These are phyloP conservation scores for Suillus subalutaceus DNA, from an alignment of 768 basidiomycete species.

Conservation along the genomic window DNA sequence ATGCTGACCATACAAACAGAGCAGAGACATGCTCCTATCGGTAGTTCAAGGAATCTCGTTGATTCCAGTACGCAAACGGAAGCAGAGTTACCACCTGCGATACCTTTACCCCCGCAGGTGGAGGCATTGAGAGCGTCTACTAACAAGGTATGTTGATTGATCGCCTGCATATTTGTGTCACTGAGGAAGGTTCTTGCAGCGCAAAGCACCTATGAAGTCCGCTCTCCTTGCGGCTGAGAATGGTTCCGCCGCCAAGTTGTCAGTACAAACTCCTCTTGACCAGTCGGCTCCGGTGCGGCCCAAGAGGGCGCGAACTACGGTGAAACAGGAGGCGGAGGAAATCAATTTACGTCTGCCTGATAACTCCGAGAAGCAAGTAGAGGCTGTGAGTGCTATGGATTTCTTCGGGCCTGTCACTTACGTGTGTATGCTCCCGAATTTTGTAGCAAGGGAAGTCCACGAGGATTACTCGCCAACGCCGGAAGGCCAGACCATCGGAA, in stretches of 20 bases:
- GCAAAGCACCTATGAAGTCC: constrained; percentile 30
- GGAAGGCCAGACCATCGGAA: constrained; percentile 24
- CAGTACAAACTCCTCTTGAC: constrained; percentile 20
- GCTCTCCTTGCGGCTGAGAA: constrained; percentile 21
- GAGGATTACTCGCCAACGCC: constrained; percentile 25
- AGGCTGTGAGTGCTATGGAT: constrained; percentile 21
- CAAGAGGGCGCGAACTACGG: constrained; percentile 32
- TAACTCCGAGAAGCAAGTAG: constrained; percentile 5
- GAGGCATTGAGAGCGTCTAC: constrained; percentile 23
- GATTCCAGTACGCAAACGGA: constrained; percentile 35
- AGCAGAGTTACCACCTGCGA: constrained; percentile 17
- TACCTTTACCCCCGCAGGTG: constrained; percentile 17
- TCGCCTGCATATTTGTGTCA: not conserved
- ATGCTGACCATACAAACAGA: constrained; percentile 20
- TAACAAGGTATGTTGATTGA: constrained; percentile 22
- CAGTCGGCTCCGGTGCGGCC: constrained; percentile 29
- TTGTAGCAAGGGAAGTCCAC: constrained; percentile 19
- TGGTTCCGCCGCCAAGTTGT: constrained; percentile 15
- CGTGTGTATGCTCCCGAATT: not conserved
- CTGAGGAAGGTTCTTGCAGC: constrained; percentile 28
- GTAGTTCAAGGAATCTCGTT: constrained; percentile 18
- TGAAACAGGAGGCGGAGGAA: constrained; percentile 32
- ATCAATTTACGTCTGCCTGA: constrained; percentile 10
- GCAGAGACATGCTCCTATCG: constrained; percentile 10
- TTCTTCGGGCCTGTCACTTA: constrained; percentile 1